A percentile compares a stretch with the other conserved stretches of the same genome.
These are phyloP conservation scores for Elongisporangium senticosum DNA, from an alignment of 352 stramenopile species.

Conservation along the genomic window DNA sequence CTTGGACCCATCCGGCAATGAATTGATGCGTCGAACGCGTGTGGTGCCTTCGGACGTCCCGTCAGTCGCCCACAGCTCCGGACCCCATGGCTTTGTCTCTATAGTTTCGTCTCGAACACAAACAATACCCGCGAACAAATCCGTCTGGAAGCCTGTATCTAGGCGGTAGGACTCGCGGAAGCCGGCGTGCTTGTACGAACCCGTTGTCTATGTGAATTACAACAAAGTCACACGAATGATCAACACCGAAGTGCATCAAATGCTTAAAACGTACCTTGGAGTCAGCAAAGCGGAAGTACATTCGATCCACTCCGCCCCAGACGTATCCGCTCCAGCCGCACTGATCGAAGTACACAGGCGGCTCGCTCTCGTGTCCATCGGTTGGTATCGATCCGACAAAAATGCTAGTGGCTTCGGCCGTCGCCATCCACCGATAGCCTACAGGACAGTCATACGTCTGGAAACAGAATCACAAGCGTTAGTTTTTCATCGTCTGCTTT, in stretches of 20 bases:
- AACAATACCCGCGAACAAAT: conserved; percentile 73
- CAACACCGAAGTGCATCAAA: background rate
- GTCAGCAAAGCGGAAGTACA: conserved; percentile 85
- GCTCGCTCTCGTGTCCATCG: conserved; percentile 21
- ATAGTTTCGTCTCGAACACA: conserved; percentile 38
- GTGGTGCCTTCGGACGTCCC: conserved; percentile 56
- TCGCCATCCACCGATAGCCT: conserved; percentile 81
- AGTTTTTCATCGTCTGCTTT: background rate
- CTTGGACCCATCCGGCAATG: conserved; percentile 13
- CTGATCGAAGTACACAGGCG: conserved; percentile 73
- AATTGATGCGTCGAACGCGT: conserved; percentile 47
- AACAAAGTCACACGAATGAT: background rate
- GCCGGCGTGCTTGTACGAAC: conserved; percentile 81
- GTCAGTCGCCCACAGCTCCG: conserved; percentile 83
- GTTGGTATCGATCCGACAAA: conserved; percentile 32
- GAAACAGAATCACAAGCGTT: background rate
- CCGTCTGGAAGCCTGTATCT: conserved; percentile 38
- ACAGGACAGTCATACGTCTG: conserved; percentile 82
- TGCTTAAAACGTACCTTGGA: conserved; percentile 26
- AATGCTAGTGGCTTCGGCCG: conserved; percentile 41
- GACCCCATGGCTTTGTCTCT: conserved; percentile 15
- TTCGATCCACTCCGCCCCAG: conserved; percentile 55
- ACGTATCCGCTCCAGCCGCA: conserved; percentile 81
- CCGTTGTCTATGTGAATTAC: conserved; percentile 35
- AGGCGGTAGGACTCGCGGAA: conserved; percentile 61